Evolutionary conservation across 2,329 filamentous ascomycete genomes (phyloP).

Genomic region (Penicillium janthinellum): DNA sequence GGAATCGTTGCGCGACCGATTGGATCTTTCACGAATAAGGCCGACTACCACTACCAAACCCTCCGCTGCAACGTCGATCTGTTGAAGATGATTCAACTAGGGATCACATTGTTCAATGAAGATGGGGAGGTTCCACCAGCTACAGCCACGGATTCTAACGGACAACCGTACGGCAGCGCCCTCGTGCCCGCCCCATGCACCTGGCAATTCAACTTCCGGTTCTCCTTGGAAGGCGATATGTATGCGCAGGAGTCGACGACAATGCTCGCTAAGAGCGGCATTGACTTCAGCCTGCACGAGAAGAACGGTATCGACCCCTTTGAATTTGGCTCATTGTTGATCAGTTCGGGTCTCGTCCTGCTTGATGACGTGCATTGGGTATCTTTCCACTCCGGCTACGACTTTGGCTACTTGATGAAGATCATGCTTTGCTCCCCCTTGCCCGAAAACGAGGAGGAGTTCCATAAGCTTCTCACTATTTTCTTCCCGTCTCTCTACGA

Average conservation of each 20-base stretch:
- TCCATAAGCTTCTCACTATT: slow-evolving; percentile 82
- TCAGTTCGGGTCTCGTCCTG: slow-evolving; percentile 87
- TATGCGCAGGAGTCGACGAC: slow-evolving; percentile 95
- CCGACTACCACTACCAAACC: slow-evolving; percentile 98
- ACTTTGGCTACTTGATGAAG: slow-evolving; percentile 97
- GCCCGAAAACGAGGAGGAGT: slow-evolving; percentile 86
- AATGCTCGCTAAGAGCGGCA: slow-evolving; percentile 85
- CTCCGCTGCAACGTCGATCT: slow-evolving; percentile 96
- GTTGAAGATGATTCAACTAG: slow-evolving; percentile 95
- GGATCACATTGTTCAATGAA: slow-evolving; percentile 88
- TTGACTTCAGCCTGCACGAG: slow-evolving; percentile 82
- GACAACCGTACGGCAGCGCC: slow-evolving; percentile 54
- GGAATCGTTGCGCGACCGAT: slow-evolving; percentile 95
- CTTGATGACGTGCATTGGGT: slow-evolving; percentile 92
- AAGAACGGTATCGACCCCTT: slow-evolving; percentile 87
- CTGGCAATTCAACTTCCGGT: slow-evolving; percentile 99
- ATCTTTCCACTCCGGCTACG: slow-evolving; percentile 96
- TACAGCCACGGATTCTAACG: slow-evolving; percentile 58
- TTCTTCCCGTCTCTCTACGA: slow-evolving; percentile 95
- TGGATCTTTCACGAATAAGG: slow-evolving; percentile 90
- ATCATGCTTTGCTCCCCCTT: slow-evolving; percentile 80
- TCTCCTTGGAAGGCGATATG: slow-evolving; percentile 94
- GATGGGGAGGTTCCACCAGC: slow-evolving; percentile 84
- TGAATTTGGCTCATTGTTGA: slow-evolving; percentile 85
- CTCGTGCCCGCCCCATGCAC: slow-evolving; percentile 74